phyloP scores from a whole-genome alignment of 768 basidiomycete species.

The Cystobasidiopsis lactophilus region DNA sequence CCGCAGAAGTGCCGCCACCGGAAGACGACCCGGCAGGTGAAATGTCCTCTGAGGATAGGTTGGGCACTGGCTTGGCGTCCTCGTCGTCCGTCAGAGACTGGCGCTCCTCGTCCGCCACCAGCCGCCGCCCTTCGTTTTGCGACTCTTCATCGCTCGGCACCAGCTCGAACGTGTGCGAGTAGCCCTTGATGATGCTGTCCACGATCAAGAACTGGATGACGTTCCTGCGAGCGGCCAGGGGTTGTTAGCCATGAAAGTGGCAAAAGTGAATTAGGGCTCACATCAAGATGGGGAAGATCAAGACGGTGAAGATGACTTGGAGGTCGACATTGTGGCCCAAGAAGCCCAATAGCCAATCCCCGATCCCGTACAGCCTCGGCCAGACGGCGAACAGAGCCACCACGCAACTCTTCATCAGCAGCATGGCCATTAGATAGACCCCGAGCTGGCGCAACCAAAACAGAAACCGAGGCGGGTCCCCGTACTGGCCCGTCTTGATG shows the following conservation, averaged over 20 bases:
- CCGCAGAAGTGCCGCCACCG: too few relatives aligned
- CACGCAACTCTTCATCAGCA: conserved; percentile 81
- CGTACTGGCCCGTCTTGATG: conserved; percentile 71
- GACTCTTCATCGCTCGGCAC: neutral
- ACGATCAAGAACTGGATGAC: conserved; percentile 85
- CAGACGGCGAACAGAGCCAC: conserved; percentile 41
- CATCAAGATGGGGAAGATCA: conserved; percentile 46
- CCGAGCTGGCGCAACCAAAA: conserved; percentile 29
- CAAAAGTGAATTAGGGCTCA: conserved; percentile 15
- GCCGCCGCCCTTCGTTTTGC: too few relatives aligned
- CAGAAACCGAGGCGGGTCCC: conserved; percentile 23
- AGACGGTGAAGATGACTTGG: conserved; percentile 47
- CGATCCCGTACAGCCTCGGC: conserved; percentile 47
- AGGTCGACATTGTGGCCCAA: conserved; percentile 36
- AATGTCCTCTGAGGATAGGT: too few relatives aligned
- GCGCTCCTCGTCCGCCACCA: too few relatives aligned
- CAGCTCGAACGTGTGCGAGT: neutral
- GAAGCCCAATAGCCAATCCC: conserved; percentile 74
- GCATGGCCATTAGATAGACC: conserved; percentile 58
- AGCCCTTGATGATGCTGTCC: conserved; percentile 59
- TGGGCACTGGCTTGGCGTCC: too few relatives aligned
- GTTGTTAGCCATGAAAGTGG: conserved; percentile 28
- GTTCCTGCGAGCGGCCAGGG: conserved; percentile 36
- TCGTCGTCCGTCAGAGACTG: too few relatives aligned
- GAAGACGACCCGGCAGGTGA: too few relatives aligned